These are phyloP conservation scores for Ogataea pini DNA, from an alignment of 805 yeast species.

Conservation along the genomic window DNA sequence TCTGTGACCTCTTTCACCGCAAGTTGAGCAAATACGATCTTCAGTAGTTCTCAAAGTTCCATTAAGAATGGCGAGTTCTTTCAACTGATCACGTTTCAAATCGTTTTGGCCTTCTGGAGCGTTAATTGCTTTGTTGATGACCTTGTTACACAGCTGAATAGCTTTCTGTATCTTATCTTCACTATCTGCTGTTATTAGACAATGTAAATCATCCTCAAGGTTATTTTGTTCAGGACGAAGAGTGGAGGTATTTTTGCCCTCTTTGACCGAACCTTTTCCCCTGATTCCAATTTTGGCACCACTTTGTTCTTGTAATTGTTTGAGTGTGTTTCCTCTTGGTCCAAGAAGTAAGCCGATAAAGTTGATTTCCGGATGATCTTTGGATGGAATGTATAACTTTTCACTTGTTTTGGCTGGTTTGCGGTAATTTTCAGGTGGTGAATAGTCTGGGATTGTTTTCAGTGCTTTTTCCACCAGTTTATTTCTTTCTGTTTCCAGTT, in stretches of 20 bases:
- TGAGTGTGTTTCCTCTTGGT: constrained; percentile 91
- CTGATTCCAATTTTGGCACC: constrained; percentile 91
- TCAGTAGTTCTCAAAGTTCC: constrained; percentile 85
- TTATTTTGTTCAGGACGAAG: constrained; percentile 51
- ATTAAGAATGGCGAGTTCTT: constrained; percentile 89
- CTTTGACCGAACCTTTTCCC: constrained; percentile 95
- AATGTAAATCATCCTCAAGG: constrained; percentile 83
- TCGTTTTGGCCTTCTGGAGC: constrained; percentile 95
- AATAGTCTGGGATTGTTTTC: constrained; percentile 69
- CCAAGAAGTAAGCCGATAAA: constrained; percentile 90
- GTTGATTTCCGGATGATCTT: constrained; percentile 87
- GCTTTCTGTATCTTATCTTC: constrained; percentile 78
- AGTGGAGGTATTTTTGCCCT: constrained; percentile 65
- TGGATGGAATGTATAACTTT: constrained; percentile 80
- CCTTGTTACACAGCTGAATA: constrained; percentile 66
- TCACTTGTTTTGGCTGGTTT: constrained; percentile 67
- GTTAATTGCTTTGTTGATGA: constrained; percentile 78
- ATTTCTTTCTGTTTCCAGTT: constrained; percentile 78
- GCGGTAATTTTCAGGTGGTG: constrained; percentile 77
- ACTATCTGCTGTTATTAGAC: constrained; percentile 79
- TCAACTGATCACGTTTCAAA: constrained; percentile 82
- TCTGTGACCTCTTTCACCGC: constrained; percentile 69
- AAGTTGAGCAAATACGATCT: constrained; percentile 58
- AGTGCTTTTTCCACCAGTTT: constrained; percentile 74
- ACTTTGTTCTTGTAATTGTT: constrained; percentile 75